Base-by-base conservation (phyloP, 2,329 filamentous ascomycete genomes). In the Cordyceps fumosorosea region DNA sequence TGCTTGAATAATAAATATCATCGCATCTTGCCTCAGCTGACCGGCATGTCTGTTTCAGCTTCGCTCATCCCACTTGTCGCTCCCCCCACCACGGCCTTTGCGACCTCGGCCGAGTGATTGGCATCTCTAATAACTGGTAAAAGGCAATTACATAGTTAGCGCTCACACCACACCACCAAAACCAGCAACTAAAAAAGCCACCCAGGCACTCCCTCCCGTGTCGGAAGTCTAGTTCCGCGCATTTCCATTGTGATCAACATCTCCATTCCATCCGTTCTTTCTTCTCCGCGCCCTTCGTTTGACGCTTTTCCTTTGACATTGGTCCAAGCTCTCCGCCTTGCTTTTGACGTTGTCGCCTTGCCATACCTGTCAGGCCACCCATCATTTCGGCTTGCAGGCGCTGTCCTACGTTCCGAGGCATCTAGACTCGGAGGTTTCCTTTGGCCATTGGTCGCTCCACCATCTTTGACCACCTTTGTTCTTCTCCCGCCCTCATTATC, bases 161-260 rank as follows among this genome's bases (percentile, higher is more conserved):
- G 22, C 22, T 22, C 47, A 48, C 47, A 22, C 47, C 47, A 24
- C 26, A 29, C 6, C 26, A 29, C 26, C 26, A 29, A 50, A 22
- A 22, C 22, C 22, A 22, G 6, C 12, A 52, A 32, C 16, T 34
- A n/a, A 20, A 20, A 47, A 47, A 47, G 4, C n/a, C 44, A 22
- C 44, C 5, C 40, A 42, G 14, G 18, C 14, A 42, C 20, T 22
- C 10, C n/a, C 24, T 20, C 8, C 47, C 50, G 14, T 29, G 16
- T 58, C 56, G 56, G 56, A 58, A 58, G 14, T 26, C 20, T 7
- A 8, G 40, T 58, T 58, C 56, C 56, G 56, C 32, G 11, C 32
- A 10, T 26, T 50, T 29, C 56, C 55, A 34, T 37, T 56, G 22
- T 47, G 3, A 18, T 8, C 34, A 54, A 42, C 12, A 12, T 55